Conservation (phyloP, 768 basidiomycete species). For the Heimioporus sp. region DNA sequence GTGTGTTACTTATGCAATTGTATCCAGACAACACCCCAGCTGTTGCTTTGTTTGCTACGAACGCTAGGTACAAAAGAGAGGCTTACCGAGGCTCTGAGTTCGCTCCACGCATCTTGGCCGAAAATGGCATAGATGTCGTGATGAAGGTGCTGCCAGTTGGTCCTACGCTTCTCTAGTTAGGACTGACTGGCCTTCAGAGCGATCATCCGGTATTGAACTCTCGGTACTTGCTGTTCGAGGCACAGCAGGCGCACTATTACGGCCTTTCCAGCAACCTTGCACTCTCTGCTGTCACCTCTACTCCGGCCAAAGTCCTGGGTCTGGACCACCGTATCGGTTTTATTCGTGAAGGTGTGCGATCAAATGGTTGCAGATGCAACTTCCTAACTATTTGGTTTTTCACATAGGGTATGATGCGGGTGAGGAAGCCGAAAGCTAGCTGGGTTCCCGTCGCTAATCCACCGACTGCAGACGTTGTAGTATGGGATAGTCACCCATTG, state of each 20-base stretch:
- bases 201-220: conserved; percentile 57
- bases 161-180: conserved; percentile 8
- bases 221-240: conserved; percentile 55
- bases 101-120: conserved; percentile 56
- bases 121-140: conserved; percentile 54
- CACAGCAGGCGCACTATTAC: conserved; percentile 67
- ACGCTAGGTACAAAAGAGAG: conserved; percentile 63
- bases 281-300: conserved; percentile 66
- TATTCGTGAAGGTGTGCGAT: conserved; percentile 42
- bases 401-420: conserved; percentile 67
- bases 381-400: not conserved
- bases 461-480: conserved; percentile 52
- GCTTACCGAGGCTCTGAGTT: conserved; percentile 66
- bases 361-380: not conserved
- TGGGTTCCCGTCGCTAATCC: not conserved
- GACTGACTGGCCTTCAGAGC: conserved; percentile 33
- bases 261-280: conserved; percentile 67
- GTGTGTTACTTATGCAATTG: not conserved
- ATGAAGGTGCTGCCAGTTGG: conserved; percentile 50
- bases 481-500: conserved; percentile 80
- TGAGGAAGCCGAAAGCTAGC: conserved; percentile 15
- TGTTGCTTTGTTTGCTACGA: conserved; percentile 78
- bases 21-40: conserved; percentile 56
- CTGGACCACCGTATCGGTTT: conserved; percentile 75
- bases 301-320: conserved; percentile 69